Conservation (phyloP, 2,329 filamentous ascomycete genomes). For the Cordyceps javanica region DNA sequence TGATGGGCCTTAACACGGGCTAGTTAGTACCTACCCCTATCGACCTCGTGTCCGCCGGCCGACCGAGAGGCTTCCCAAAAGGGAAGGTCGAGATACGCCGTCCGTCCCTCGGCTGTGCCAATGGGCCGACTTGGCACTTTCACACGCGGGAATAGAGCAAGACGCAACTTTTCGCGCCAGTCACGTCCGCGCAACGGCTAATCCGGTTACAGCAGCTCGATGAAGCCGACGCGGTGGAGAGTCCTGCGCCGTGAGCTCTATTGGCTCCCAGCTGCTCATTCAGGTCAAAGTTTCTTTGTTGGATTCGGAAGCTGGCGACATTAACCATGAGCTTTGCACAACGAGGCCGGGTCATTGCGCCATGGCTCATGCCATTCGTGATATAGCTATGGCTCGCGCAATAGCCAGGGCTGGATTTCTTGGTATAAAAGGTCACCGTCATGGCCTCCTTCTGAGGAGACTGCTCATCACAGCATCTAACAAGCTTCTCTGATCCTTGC, state of each 20-base stretch:
- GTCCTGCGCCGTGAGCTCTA: neutral
- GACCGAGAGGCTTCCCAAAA: neutral
- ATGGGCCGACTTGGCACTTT: neutral
- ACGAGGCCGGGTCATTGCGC: neutral
- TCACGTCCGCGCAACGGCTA: neutral
- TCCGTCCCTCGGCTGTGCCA: neutral
- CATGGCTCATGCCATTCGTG: neutral
- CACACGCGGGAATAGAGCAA: neutral
- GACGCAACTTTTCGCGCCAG: neutral
- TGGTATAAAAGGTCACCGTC: neutral
- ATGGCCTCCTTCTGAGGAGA: neutral
- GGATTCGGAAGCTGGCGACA: neutral
- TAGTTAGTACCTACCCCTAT: too few species aligned
- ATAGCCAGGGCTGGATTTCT: neutral
- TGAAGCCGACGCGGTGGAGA: neutral
- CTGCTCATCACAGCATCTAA: neutral
- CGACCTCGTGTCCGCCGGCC: neutral
- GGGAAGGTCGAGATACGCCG: neutral
- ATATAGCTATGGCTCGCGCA: neutral
- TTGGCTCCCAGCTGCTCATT: neutral
- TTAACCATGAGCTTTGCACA: neutral
- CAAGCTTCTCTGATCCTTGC: neutral
- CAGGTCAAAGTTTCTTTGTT: neutral
- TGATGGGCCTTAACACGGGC: too few species aligned
- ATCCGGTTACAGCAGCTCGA: neutral